A percentile compares a stretch with the other conserved stretches of the same genome.
phyloP scores from a whole-genome alignment of 1,284 basidiomycete genomes.

The Cystobasidiaceae sp. region DNA sequence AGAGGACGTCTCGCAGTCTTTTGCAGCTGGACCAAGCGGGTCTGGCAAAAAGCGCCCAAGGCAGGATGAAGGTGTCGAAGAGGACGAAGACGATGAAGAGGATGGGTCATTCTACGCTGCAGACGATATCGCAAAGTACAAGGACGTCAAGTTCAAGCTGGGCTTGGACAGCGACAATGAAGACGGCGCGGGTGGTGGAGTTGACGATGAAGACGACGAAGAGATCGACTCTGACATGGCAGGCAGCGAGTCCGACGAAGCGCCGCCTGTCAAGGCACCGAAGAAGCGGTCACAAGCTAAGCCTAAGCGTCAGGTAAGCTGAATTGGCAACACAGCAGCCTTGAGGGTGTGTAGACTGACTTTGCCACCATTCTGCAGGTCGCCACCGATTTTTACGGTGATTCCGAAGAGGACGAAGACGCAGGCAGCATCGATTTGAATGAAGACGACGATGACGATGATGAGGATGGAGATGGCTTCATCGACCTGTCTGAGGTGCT shows the following conservation, averaged over 20 bases:
- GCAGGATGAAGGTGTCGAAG: constrained; percentile 20
- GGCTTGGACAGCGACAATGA: constrained; percentile 38
- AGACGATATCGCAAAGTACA: constrained; percentile 35
- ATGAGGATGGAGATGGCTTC: constrained; percentile 45
- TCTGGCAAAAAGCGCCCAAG: constrained; percentile 21
- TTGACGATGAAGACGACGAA: constrained; percentile 38
- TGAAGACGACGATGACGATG: constrained; percentile 56
- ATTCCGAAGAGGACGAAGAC: constrained; percentile 12
- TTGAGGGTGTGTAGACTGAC: background rate
- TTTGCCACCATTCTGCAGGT: background rate
- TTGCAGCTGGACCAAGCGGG: background rate
- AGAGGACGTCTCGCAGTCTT: constrained; percentile 7
- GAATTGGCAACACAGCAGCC: background rate
- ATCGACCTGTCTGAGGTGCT: constrained; percentile 1
- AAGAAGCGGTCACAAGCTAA: constrained; percentile 9
- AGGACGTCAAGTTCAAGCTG: constrained; percentile 37
- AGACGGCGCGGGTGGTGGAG: constrained; percentile 27
- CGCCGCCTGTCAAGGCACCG: constrained; percentile 22
- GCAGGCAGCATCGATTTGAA: constrained; percentile 38
- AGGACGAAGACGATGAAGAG: constrained; percentile 8
- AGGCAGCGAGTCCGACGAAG: constrained; percentile 33
- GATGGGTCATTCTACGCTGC: constrained; percentile 25
- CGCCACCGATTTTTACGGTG: constrained; percentile 1
- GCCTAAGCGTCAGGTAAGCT: constrained; percentile 27
- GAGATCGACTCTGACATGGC: constrained; percentile 40